Conservation (phyloP, 441 rosid genomes). For the Gossypium gossypioides region DNA sequence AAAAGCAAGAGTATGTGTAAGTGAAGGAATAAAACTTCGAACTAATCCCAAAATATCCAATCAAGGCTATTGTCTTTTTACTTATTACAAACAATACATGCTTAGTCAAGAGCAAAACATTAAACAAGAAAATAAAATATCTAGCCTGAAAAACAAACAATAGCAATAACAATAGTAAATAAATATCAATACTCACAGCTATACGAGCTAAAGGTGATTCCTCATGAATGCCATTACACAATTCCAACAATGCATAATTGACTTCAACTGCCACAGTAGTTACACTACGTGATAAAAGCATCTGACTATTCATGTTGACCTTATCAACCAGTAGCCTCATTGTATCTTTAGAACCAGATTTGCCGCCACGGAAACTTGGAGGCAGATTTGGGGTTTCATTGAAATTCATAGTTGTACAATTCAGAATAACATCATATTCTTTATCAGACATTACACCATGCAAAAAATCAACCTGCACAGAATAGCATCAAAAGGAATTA, state of each 20-base stretch:
- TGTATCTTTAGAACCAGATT: conserved; percentile 61
- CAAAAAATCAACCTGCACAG: conserved; percentile 75
- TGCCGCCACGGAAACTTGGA: conserved; percentile 80
- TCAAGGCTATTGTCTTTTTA: conserved; percentile 8
- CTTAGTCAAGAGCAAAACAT: neutral
- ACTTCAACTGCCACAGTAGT: conserved; percentile 82
- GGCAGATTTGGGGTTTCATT: conserved; percentile 82
- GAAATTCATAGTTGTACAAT: conserved; percentile 62
- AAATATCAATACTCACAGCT: conserved; percentile 46
- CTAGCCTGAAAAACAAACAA: neutral
- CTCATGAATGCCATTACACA: conserved; percentile 75
- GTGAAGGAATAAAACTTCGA: conserved; percentile 1
- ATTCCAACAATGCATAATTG: conserved; percentile 78
- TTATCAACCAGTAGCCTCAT: conserved; percentile 75
- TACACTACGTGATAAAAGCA: conserved; percentile 70
- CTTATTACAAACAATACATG: conserved; percentile 2
- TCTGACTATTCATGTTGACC: conserved; percentile 84
- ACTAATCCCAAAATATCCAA: conserved; percentile 6
- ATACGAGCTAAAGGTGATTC: conserved; percentile 84
- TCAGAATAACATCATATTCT: conserved; percentile 75
- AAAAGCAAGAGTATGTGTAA: conserved; percentile 16
- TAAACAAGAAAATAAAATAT: neutral
- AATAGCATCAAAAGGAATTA: conserved; percentile 16
- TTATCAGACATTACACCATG: conserved; percentile 83
- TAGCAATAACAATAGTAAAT: neutral